Conservation (phyloP, 2,329 filamentous ascomycete genomes). For the Graphilbum fragrans region DNA sequence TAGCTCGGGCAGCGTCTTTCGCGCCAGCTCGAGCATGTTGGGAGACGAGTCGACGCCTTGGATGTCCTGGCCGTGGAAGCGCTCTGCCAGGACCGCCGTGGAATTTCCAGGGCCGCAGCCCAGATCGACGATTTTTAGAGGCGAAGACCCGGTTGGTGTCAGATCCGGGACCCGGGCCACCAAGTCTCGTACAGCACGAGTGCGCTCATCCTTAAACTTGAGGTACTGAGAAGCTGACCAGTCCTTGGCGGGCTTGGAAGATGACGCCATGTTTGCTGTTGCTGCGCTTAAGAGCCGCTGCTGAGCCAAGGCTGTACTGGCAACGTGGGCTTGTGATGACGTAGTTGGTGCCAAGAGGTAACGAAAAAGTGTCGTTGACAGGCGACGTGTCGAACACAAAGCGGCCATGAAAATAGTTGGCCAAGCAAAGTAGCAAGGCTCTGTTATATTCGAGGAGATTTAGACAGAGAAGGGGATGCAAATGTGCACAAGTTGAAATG, state of each 20-base stretch:
- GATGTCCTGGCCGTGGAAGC: slow-evolving; percentile 33
- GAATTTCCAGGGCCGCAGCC: slow-evolving; percentile 51
- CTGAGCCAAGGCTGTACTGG: no score
- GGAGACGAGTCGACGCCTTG: slow-evolving; percentile 41
- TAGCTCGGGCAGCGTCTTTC: slow-evolving; percentile 22
- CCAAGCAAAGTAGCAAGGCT: no score
- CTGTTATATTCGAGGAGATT: no score
- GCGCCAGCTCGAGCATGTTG: slow-evolving; percentile 41
- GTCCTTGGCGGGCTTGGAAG: slow-evolving; percentile 16
- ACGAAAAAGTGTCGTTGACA: no score
- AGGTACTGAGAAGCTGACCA: slow-evolving; percentile 47
- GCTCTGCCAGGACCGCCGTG: slow-evolving; percentile 31
- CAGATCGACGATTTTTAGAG: slow-evolving; percentile 39
- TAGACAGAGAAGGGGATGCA: no score
- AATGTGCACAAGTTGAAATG: no score
- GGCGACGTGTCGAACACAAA: no score
- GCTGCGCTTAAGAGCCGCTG: no score
- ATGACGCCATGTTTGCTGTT: no score
- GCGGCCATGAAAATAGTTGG: no score
- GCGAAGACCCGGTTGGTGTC: slow-evolving; percentile 10
- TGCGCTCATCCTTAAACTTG: slow-evolving; percentile 40
- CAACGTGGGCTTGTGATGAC: no score
- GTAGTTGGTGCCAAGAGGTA: no score
- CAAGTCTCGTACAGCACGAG: slow-evolving; percentile 39
- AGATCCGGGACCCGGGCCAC: slow-evolving; percentile 30